Percentiles rank a stretch among this genome's conserved stretches.
Evolutionary conservation across 2,329 filamentous ascomycete species (phyloP).

Genomic region (Westerdykella aurantiaca): DNA sequence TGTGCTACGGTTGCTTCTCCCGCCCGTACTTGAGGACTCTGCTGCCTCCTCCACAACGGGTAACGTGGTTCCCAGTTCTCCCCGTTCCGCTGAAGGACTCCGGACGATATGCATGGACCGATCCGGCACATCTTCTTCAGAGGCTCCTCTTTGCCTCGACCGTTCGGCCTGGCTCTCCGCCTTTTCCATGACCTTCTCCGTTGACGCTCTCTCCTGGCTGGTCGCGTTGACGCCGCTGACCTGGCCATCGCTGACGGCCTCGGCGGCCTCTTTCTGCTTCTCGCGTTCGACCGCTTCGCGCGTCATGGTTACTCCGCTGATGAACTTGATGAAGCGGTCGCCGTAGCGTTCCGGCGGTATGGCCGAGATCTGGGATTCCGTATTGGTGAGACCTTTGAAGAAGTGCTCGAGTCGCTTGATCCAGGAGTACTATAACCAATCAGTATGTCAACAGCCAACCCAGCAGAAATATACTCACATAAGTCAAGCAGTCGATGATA

Average conservation of each 20-base stretch:
- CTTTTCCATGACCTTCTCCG: slow-evolving; percentile 51
- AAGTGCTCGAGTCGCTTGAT: slow-evolving; percentile 95
- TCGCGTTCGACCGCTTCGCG: slow-evolving; percentile 69
- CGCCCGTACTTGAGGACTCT: slow-evolving; percentile 64
- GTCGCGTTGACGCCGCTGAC: slow-evolving; percentile 37
- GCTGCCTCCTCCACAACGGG: slow-evolving; percentile 89
- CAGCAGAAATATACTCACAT: slow-evolving; percentile 57
- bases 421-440: slow-evolving; percentile 68
- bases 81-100: slow-evolving; percentile 53
- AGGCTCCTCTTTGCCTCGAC: slow-evolving; percentile 44
- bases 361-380: slow-evolving; percentile 84
- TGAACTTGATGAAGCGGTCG: slow-evolving; percentile 89
- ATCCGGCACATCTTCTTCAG: slow-evolving; percentile 56
- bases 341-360: slow-evolving; percentile 87
- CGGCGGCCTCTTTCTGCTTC: slow-evolving; percentile 32
- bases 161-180: slow-evolving; percentile 60
- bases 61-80: slow-evolving; percentile 54
- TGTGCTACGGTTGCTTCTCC: slow-evolving; percentile 46
- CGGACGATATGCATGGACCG: slow-evolving; percentile 54
- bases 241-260: slow-evolving; percentile 32
- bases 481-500: slow-evolving; percentile 96
- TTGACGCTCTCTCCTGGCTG: slow-evolving; percentile 28
- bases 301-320: slow-evolving; percentile 84
- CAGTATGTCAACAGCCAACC: slow-evolving; percentile 13
- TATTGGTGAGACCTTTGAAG: slow-evolving; percentile 85